phyloP scores from a whole-genome alignment of 768 basidiomycete species.

The Xerocomellus intermedius region DNA sequence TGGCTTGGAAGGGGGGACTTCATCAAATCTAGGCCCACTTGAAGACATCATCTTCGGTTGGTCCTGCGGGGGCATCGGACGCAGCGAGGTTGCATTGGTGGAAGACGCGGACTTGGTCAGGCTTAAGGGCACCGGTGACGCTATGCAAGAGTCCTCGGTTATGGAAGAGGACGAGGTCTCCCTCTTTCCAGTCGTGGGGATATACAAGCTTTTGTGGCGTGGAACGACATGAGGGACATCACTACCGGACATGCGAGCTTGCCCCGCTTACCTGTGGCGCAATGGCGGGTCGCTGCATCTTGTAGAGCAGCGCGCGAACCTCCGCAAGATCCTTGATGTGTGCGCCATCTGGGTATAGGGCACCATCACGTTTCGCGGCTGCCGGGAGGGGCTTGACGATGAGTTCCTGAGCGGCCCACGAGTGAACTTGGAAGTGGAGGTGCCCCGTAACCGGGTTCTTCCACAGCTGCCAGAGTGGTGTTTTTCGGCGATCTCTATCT shows the following conservation, averaged over 20 bases:
- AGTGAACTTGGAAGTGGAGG: constrained; percentile 89
- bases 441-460: constrained; percentile 86
- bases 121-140: constrained; percentile 60
- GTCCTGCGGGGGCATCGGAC: constrained; percentile 46
- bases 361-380: constrained; percentile 52
- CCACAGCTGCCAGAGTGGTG: constrained; percentile 56
- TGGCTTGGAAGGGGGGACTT: constrained; percentile 6
- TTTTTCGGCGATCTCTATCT: not conserved
- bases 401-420: constrained; percentile 58
- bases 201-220: constrained; percentile 57
- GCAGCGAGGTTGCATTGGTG: constrained; percentile 61
- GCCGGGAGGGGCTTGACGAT: constrained; percentile 34
- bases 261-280: constrained; percentile 53
- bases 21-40: constrained; percentile 36
- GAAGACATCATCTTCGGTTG: constrained; percentile 42
- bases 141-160: constrained; percentile 66
- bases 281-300: constrained; percentile 56
- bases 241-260: not conserved
- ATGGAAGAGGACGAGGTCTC: constrained; percentile 67
- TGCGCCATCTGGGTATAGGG: constrained; percentile 81
- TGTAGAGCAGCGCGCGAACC: constrained; percentile 53
- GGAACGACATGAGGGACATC: not conserved
- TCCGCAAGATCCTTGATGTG: constrained; percentile 70
- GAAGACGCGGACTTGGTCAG: constrained; percentile 46
- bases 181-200: constrained; percentile 79